Conservation (phyloP, 805 yeast species). For the Nematodospora valgi region DNA sequence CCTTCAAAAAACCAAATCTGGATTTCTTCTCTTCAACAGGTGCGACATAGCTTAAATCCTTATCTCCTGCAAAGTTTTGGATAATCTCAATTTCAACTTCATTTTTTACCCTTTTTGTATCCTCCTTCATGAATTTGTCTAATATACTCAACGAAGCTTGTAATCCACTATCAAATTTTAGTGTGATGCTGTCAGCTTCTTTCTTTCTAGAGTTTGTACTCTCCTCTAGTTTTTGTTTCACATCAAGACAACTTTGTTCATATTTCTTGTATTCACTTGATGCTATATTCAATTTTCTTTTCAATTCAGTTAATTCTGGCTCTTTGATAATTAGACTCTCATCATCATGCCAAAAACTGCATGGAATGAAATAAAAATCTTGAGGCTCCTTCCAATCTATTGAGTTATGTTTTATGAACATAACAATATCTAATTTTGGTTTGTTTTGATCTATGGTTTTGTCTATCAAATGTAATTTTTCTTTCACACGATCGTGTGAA, state of each 20-base stretch:
- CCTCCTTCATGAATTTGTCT: constrained; percentile 66
- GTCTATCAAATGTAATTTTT: constrained; percentile 49
- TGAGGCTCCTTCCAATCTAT: constrained; percentile 77
- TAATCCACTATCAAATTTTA: constrained; percentile 53
- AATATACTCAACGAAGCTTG: constrained; percentile 50
- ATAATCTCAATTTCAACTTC: constrained; percentile 92
- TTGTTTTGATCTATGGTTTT: constrained; percentile 63
- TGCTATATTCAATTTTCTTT: constrained; percentile 44
- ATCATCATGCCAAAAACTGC: constrained; percentile 97
- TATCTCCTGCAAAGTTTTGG: constrained; percentile 76
- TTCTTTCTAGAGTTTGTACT: constrained; percentile 30
- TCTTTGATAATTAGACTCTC: constrained; percentile 62
- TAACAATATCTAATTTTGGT: constrained; percentile 74
- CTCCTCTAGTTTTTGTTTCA: constrained; percentile 50
- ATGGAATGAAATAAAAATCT: constrained; percentile 82
- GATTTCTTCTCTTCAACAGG: constrained; percentile 52
- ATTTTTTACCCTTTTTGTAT: constrained; percentile 65
- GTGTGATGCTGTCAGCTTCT: constrained; percentile 37
- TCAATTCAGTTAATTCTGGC: constrained; percentile 55
- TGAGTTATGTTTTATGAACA: constrained; percentile 88
- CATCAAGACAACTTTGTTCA: constrained; percentile 43
- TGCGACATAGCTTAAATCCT: constrained; percentile 60
- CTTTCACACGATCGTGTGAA: constrained; percentile 43
- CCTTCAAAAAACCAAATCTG: constrained; percentile 53
- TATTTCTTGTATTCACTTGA: constrained; percentile 34